Evolutionary conservation across 2,329 filamentous ascomycete species (phyloP).

Genomic region (Byssoonygena ceratinophila): DNA sequence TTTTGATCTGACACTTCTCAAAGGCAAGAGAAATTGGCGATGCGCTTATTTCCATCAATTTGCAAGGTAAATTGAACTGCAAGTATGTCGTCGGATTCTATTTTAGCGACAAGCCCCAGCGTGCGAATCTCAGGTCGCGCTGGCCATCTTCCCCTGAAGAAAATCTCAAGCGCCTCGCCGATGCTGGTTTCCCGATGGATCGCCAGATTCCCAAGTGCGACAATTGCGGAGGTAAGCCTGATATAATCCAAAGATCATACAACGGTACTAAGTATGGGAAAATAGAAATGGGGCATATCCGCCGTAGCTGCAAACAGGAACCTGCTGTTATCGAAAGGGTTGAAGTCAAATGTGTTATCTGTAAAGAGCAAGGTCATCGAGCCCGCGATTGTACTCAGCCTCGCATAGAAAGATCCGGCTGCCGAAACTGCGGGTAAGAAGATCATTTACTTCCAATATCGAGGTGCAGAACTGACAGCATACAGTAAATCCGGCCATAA

Average conservation of each 20-base stretch:
- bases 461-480: background rate
- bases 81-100: slow-evolving; percentile 44
- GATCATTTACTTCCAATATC: background rate
- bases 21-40: slow-evolving; percentile 36
- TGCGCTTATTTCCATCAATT: slow-evolving; percentile 42
- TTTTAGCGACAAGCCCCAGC: slow-evolving; percentile 38
- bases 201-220: slow-evolving; percentile 41
- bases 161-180: slow-evolving; percentile 42
- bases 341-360: slow-evolving; percentile 43
- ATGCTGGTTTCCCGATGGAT: slow-evolving; percentile 44
- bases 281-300: slow-evolving; percentile 40
- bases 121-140: slow-evolving; percentile 36
- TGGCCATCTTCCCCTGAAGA: slow-evolving; percentile 43
- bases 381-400: slow-evolving; percentile 38
- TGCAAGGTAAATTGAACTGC: slow-evolving; percentile 44
- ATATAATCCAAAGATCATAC: too few species aligned
- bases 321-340: slow-evolving; percentile 30
- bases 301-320: slow-evolving; percentile 41
- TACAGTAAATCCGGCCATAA: slow-evolving; percentile 36
- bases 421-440: slow-evolving; percentile 45
- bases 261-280: background rate
- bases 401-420: slow-evolving; percentile 34
- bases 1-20: slow-evolving; percentile 8
- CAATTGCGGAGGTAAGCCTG: slow-evolving; percentile 39
- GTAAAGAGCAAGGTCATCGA: slow-evolving; percentile 38